Evolutionary conservation across 108 stramenopile genomes (phyloP).

Genomic region (Cyclotella atomus): DNA sequence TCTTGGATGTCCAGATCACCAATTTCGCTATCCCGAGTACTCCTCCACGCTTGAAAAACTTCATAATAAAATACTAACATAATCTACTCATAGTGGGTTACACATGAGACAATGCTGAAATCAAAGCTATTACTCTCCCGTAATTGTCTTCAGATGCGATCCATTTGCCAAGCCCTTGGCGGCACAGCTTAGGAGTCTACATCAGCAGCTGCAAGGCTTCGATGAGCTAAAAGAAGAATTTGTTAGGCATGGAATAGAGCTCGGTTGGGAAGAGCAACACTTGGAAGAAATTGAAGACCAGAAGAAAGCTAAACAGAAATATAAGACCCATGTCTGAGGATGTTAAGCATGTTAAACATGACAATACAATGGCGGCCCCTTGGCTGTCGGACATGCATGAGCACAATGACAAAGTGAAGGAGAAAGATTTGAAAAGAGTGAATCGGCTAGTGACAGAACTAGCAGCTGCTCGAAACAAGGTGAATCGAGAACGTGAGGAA

Average conservation of each 20-base stretch:
- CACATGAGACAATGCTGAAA: too few species aligned
- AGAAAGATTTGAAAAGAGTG: background rate
- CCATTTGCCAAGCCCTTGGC: too few species aligned
- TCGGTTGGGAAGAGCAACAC: slow-evolving; percentile 6
- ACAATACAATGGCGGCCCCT: background rate
- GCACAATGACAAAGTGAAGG: background rate
- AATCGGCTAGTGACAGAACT: background rate
- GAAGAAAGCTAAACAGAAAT: background rate
- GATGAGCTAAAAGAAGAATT: slow-evolving; percentile 6
- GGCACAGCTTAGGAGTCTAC: background rate
- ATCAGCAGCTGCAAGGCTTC: background rate
- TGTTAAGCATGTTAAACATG: background rate
- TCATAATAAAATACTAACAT: too few species aligned
- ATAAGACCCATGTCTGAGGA: background rate
- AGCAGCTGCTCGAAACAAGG: background rate
- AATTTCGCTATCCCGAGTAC: too few species aligned
- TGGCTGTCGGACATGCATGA: background rate
- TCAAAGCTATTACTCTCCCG: too few species aligned
- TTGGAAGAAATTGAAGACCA: background rate
- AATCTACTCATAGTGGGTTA: too few species aligned
- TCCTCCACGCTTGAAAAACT: too few species aligned
- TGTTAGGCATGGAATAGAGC: background rate
- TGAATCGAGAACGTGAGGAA: background rate
- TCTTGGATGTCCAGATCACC: too few species aligned
- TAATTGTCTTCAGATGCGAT: too few species aligned